These are phyloP conservation scores for Leccinum pseudoinsigne DNA, from an alignment of 1,284 basidiomycete genomes.

Conservation along the genomic window DNA sequence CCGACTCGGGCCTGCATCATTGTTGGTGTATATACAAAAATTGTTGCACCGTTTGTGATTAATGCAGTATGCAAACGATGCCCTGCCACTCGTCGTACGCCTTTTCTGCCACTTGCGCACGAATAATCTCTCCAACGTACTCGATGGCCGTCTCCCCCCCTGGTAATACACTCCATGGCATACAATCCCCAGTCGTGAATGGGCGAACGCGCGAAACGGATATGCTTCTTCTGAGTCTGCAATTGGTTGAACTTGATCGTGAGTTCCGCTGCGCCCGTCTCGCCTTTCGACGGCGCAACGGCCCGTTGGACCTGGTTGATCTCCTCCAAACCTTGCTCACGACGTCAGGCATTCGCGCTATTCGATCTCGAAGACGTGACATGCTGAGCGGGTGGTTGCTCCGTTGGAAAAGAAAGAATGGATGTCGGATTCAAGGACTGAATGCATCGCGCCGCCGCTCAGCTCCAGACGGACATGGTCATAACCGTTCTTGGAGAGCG, in stretches of 20 bases:
- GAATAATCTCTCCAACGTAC: conserved; percentile 97
- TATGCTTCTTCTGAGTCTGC: conserved; percentile 95
- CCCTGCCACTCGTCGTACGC: conserved; percentile 89
- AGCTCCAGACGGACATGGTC: too few relatives aligned
- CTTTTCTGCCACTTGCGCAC: conserved; percentile 97
- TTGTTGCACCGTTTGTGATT: too few relatives aligned
- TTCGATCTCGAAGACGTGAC: conserved; percentile 88
- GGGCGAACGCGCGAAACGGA: conserved; percentile 89
- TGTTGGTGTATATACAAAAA: too few relatives aligned
- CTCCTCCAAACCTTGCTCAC: conserved; percentile 92
- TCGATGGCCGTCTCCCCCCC: conserved; percentile 99
- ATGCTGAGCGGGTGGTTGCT: conserved; percentile 48
- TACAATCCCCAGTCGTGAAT: conserved; percentile 99
- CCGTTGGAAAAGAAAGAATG: conserved; percentile 29
- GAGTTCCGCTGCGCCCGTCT: conserved; percentile 63
- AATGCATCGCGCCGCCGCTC: too few relatives aligned
- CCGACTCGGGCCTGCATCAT: too few relatives aligned
- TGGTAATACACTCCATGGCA: conserved; percentile 91
- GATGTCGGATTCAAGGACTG: too few relatives aligned
- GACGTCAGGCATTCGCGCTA: conserved; percentile 91
- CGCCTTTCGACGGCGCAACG: conserved; percentile 72
- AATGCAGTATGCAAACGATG: conserved; percentile 47
- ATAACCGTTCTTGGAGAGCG: too few relatives aligned
- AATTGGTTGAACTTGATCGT: conserved; percentile 97
- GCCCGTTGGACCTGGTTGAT: conserved; percentile 84